phyloP scores from a whole-genome alignment of 176 grass and related monocot genomes.

The Raddia guianensis region DNA sequence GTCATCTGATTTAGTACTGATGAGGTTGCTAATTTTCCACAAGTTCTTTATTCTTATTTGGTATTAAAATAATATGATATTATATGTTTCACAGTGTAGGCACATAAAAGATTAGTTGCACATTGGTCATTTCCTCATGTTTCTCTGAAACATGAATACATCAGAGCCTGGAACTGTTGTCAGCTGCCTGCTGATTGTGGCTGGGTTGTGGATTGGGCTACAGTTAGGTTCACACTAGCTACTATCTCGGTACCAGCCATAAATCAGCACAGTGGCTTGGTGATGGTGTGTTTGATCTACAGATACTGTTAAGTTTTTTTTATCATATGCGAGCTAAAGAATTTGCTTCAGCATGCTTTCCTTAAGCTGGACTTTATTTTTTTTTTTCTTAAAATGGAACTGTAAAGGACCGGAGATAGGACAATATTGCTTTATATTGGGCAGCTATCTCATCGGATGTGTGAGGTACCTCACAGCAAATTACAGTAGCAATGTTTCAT shows the following conservation, averaged over 20 bases:
- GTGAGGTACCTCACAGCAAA: background rate
- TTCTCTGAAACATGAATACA: background rate
- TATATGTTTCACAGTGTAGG: background rate
- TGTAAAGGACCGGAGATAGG: background rate
- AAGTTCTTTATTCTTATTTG: background rate
- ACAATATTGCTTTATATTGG: background rate
- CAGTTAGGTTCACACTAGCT: background rate
- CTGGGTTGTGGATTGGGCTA: background rate
- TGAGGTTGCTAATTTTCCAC: background rate
- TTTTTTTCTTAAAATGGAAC: background rate
- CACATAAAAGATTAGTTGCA: background rate
- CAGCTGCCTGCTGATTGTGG: background rate
- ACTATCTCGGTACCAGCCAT: background rate
- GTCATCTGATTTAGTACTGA: background rate
- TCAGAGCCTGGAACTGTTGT: background rate
- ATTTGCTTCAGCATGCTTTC: constrained; percentile 2
- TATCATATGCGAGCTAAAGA: constrained; percentile 4
- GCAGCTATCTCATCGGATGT: background rate
- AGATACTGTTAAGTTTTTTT: background rate
- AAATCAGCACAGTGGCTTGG: background rate
- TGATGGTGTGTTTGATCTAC: background rate
- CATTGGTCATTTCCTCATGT: background rate
- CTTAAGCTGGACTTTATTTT: background rate
- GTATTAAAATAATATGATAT: background rate
- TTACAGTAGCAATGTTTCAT: constrained; percentile 27